Base-by-base conservation (phyloP, 176 grass and related monocot species). In the Zoysia pacifica region DNA sequence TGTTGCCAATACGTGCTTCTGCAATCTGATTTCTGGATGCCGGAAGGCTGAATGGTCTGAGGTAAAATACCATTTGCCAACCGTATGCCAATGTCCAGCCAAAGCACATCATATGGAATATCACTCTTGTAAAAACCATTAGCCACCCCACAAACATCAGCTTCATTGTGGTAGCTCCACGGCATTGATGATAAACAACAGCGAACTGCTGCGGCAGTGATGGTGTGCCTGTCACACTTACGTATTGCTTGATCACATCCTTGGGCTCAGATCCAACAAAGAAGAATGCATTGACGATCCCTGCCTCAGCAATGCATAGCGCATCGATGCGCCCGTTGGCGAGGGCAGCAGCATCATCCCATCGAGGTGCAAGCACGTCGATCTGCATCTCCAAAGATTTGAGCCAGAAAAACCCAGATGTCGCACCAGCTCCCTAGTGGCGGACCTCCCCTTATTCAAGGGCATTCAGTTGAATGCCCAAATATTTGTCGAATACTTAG, bases 381-480 rank as follows among this genome's bases (percentile, higher is more conserved):
- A 97, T 94, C 84, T 97, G 94, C 94, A 97, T 97, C 85, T 97
- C 94, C 0, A 91, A 91, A 11, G 94, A 85, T 62, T 97, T 97
- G 20, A 94, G 87, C 94, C 94, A 97, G 89, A 97, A 97, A 81
- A 97, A 94, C 9, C 94, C 94, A n/a, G 94, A 97, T 2, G 85
- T 75, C 4, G 80, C 38, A 49, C 65, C 59, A 15, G 73, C 13
- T 41, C 28, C 28, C 28, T 28, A 28, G 28, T 28, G 28, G 28
- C 28, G 28, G 28, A 28, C 28, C 28, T 28, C 28, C 28, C 28
- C 28, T 28, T 28, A 28, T 28, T 28, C 28, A 28, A 28, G 28
- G 28, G 28, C 28, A 28, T 28, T 28, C 28, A 28, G 28, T 28
- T 28, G 28, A 28, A 28, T 28, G 28, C 28, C 28, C 28, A 28